Percentiles rank a stretch among this genome's conserved stretches.
phyloP scores from a whole-genome alignment of 345 rosid genomes.

The Raphanus raphanistrum region DNA sequence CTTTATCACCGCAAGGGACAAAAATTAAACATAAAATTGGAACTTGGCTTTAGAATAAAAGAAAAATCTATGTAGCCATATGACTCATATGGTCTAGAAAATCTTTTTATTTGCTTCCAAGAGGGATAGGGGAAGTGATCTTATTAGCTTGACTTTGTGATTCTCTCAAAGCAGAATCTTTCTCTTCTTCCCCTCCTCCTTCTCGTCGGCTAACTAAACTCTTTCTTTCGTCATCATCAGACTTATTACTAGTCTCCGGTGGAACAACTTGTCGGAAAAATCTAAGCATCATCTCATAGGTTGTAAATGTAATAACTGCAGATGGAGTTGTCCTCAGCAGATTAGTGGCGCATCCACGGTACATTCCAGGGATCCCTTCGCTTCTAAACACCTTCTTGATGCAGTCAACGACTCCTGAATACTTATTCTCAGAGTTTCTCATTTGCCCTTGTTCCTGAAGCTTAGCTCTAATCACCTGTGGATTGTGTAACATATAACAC shows the following conservation, averaged over 20 bases:
- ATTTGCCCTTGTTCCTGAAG: constrained; percentile 94
- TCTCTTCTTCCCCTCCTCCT: constrained; percentile 24
- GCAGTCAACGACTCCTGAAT: constrained; percentile 72
- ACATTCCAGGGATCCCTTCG: constrained; percentile 73
- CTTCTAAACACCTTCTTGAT: constrained; percentile 65
- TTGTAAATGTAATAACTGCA: constrained; percentile 79
- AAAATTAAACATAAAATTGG: constrained; percentile 5
- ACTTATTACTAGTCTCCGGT: constrained; percentile 35
- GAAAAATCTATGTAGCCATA: constrained; percentile 28
- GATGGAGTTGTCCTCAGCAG: constrained; percentile 82
- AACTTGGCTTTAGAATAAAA: constrained; percentile 5
- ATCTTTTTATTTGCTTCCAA: constrained; percentile 34
- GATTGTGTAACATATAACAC: constrained; percentile 3
- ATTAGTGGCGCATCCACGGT: constrained; percentile 86
- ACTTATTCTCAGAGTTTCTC: constrained; percentile 50
- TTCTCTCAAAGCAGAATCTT: constrained; percentile 29
- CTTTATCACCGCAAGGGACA: constrained; percentile 19
- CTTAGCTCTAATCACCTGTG: constrained; percentile 81
- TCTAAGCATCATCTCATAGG: constrained; percentile 75
- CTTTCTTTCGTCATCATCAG: constrained; percentile 20
- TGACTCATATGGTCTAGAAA: background rate
- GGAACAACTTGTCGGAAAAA: constrained; percentile 48
- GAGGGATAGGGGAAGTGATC: constrained; percentile 35
- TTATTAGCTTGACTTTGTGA: constrained; percentile 36
- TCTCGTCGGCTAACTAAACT: constrained; percentile 28